Conservation (phyloP, 225 moss, liverwort and hornwort genomes). For the Sphagnum contortum region DNA sequence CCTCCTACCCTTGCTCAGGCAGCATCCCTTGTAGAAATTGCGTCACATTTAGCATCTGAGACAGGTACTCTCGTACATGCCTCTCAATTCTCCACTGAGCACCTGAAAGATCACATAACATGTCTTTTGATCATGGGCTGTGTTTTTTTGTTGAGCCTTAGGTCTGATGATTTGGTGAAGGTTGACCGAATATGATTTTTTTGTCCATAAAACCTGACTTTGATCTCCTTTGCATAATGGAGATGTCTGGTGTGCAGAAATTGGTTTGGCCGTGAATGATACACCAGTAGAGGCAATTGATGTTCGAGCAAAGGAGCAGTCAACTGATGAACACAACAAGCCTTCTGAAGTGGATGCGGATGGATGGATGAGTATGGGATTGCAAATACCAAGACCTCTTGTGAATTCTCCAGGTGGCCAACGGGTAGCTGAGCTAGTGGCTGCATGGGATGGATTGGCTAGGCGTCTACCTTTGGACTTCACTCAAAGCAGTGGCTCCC, state of each 20-base stretch:
- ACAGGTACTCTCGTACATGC: constrained; percentile 19
- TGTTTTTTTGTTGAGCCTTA: too few relatives aligned
- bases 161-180: too few relatives aligned
- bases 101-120: too few relatives aligned
- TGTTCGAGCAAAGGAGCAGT: constrained; percentile 16
- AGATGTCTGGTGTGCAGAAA: too few relatives aligned
- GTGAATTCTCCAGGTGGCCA: constrained; percentile 68
- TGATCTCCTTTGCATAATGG: too few relatives aligned
- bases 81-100: too few relatives aligned
- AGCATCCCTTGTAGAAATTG: constrained; percentile 29
- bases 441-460: constrained; percentile 82
- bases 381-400: constrained; percentile 35
- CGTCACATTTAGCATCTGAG: constrained; percentile 25
- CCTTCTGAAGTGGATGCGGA: constrained; percentile 15
- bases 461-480: constrained; percentile 64
- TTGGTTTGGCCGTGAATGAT: too few relatives aligned
- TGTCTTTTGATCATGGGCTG: too few relatives aligned
- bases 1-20: constrained; percentile 35
- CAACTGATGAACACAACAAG: constrained; percentile 11
- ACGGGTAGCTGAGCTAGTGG: constrained; percentile 84
- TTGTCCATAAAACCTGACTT: too few relatives aligned
- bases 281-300: too few relatives aligned
- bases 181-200: too few relatives aligned
- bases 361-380: constrained; percentile 21
- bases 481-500: constrained; percentile 47